These are phyloP conservation scores for Pinus albicaulis DNA, from an alignment of 75 land plant genomes.

Conservation along the genomic window DNA sequence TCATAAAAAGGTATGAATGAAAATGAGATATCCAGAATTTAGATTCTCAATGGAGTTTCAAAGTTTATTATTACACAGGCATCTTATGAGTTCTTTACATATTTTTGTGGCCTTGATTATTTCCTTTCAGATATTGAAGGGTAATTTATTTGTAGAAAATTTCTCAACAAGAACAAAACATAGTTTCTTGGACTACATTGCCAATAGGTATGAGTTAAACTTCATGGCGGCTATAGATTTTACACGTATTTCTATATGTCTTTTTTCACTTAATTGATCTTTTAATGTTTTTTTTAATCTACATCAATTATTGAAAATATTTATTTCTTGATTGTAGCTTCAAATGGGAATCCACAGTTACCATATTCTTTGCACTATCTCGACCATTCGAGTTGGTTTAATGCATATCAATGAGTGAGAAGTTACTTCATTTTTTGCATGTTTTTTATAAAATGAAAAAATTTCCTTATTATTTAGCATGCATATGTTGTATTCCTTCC, in stretches of 20 bases:
- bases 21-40: background rate
- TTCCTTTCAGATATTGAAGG: constrained; percentile 38
- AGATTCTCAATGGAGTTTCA: background rate
- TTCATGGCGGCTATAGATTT: constrained; percentile 94
- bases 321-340: constrained; percentile 43
- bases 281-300: background rate
- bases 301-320: background rate
- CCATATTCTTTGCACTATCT: constrained; percentile 89
- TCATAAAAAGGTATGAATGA: constrained; percentile 33
- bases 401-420: constrained; percentile 88
- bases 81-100: background rate
- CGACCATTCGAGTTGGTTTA: constrained; percentile 66
- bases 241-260: constrained; percentile 52
- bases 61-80: background rate
- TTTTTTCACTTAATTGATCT: background rate
- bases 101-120: constrained; percentile 2
- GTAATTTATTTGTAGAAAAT: constrained; percentile 59
- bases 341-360: constrained; percentile 82
- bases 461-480: background rate
- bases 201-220: constrained; percentile 70
- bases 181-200: constrained; percentile 78
- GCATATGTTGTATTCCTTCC: background rate
- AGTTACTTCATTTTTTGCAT: background rate
- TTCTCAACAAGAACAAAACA: constrained; percentile 28
- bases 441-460: background rate